Evolutionary conservation across 257 asterid species (phyloP).

Genomic region (Solanum pimpinellifolium): DNA sequence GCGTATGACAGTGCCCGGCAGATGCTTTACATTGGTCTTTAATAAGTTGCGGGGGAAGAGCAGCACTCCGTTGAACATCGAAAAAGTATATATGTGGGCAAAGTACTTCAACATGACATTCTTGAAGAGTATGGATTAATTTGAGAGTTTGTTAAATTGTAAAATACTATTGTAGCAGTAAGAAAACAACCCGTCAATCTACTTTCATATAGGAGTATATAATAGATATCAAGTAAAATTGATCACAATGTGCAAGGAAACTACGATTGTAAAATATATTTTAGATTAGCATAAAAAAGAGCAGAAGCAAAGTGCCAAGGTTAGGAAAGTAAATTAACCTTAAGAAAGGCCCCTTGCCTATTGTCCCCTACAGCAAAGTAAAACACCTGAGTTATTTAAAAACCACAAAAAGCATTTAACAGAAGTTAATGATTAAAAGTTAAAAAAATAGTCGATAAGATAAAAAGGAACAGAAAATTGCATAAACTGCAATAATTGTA

Average conservation of each 20-base stretch:
- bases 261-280: not conserved
- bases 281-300: not conserved
- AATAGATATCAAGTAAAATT: no score
- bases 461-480: not conserved
- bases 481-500: no score
- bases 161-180: no score
- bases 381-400: slow-evolving; percentile 45
- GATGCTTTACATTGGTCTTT: slow-evolving; percentile 23
- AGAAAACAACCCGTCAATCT: no score
- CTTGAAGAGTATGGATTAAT: slow-evolving; percentile 60
- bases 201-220: no score
- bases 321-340: slow-evolving; percentile 29
- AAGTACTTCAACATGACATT: slow-evolving; percentile 56
- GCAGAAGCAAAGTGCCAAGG: not conserved
- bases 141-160: no score
- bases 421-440: slow-evolving; percentile 1
- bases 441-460: not conserved
- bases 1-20: slow-evolving; percentile 83
- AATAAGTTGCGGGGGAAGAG: slow-evolving; percentile 49
- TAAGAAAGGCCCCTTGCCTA: slow-evolving; percentile 91
- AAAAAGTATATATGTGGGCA: slow-evolving; percentile 63
- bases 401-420: not conserved
- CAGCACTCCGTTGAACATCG: slow-evolving; percentile 40
- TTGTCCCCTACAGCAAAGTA: slow-evolving; percentile 91
- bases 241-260: no score